Evolutionary conservation across 208 protist genomes (phyloP).

Genomic region (Naegleria fowleri): DNA sequence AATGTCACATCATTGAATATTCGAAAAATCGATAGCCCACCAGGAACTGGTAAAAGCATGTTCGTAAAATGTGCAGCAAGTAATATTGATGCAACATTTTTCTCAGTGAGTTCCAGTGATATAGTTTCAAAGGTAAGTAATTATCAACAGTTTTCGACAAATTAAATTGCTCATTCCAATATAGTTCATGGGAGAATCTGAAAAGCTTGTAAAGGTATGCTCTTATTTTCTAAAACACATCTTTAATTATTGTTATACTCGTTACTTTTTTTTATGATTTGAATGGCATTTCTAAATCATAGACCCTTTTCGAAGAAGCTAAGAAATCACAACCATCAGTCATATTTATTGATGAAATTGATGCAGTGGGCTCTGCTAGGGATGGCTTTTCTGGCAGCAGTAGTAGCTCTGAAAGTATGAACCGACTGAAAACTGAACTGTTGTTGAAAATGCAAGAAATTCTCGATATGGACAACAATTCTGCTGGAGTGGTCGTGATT

Average conservation of each 20-base stretch:
- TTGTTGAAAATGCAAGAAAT: slow-evolving; percentile 89
- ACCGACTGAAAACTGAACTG: slow-evolving; percentile 44
- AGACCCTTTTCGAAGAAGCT: slow-evolving; percentile 80
- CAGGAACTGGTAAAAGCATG: slow-evolving; percentile 28
- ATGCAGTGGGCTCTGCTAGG: slow-evolving; percentile 87
- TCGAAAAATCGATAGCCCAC: slow-evolving; percentile 35
- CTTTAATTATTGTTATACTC: no score
- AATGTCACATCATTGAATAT: no score
- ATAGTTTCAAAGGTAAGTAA: neutral
- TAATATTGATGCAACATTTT: neutral
- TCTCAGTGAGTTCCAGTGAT: slow-evolving; percentile 4
- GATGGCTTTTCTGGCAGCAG: slow-evolving; percentile 66
- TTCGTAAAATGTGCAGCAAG: neutral
- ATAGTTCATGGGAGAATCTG: slow-evolving; percentile 18
- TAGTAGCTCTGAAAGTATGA: slow-evolving; percentile 85
- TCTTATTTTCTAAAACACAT: slow-evolving; percentile 80
- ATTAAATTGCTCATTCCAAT: no score
- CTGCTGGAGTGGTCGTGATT: slow-evolving; percentile 56
- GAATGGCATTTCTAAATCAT: slow-evolving; percentile 79
- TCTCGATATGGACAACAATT: slow-evolving; percentile 18
- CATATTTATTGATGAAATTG: slow-evolving; percentile 99
- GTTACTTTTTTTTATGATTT: slow-evolving; percentile 79
- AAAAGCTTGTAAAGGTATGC: slow-evolving; percentile 84
- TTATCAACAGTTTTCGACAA: no score
- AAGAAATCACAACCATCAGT: slow-evolving; percentile 61